Percentiles rank a stretch among this genome's conserved stretches.
phyloP scores from a whole-genome alignment of 1,139 yeast genomes.

The Magnusiomyces sp. region DNA sequence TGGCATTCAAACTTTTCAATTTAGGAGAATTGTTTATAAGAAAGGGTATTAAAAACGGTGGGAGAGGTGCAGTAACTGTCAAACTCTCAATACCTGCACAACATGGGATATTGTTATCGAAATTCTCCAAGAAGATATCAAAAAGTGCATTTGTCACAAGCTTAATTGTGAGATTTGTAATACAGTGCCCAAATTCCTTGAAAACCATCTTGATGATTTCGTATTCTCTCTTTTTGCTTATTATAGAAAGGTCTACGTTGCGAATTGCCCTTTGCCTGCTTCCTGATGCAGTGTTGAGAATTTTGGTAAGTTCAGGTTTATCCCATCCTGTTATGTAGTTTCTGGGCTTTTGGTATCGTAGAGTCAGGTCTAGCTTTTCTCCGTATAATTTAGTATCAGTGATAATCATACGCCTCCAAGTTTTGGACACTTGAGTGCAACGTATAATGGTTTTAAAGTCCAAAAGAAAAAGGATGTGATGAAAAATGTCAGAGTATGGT shows the following conservation, averaged over 20 bases:
- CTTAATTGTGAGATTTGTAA: neutral
- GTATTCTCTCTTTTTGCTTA: neutral
- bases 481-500: constrained; percentile 2
- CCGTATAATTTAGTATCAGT: neutral
- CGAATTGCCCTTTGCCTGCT: neutral
- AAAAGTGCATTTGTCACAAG: neutral
- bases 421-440: neutral
- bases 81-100: neutral
- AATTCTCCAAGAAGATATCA: neutral
- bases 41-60: neutral
- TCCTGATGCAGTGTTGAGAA: neutral
- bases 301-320: neutral
- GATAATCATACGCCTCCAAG: constrained; percentile 1
- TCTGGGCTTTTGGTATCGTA: neutral
- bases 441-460: neutral
- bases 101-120: neutral
- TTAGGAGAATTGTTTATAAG: neutral
- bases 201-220: neutral
- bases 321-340: neutral
- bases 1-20: neutral
- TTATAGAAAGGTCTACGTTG: neutral
- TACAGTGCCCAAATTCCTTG: neutral
- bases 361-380: neutral
- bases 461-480: neutral
- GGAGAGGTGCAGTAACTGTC: neutral